These are phyloP conservation scores for Seiridium unicorne DNA, from an alignment of 2,329 filamentous ascomycete species.

Conservation along the genomic window DNA sequence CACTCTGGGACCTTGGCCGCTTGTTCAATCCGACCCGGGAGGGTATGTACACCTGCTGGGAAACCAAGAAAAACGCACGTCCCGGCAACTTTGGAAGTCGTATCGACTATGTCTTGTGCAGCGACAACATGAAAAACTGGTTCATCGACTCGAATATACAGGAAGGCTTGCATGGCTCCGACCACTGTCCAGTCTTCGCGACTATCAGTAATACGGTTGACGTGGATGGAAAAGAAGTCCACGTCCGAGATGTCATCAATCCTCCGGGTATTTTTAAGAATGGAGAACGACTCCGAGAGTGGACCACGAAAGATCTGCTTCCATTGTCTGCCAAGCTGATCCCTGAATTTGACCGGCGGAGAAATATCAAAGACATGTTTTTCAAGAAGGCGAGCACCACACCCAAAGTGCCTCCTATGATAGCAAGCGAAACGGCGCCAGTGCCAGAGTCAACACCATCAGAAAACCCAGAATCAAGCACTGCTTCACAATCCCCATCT, in stretches of 20 bases:
- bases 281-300: slow-evolving; percentile 65
- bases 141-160: slow-evolving; percentile 83
- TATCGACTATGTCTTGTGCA: slow-evolving; percentile 92
- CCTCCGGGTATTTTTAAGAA: slow-evolving; percentile 67
- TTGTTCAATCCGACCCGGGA: slow-evolving; percentile 74
- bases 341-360: slow-evolving; percentile 81
- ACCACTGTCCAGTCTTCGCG: slow-evolving; percentile 93
- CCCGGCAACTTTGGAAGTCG: slow-evolving; percentile 89
- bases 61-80: slow-evolving; percentile 91
- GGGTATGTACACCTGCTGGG: slow-evolving; percentile 98
- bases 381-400: slow-evolving; percentile 47
- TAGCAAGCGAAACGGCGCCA: slow-evolving; percentile 8
- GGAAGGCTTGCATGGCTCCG: slow-evolving; percentile 89
- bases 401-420: slow-evolving; percentile 15
- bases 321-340: slow-evolving; percentile 79
- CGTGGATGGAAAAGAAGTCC: slow-evolving; percentile 43
- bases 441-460: not conserved
- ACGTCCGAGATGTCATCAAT: slow-evolving; percentile 75
- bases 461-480: not conserved
- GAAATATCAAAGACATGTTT: slow-evolving; percentile 94
- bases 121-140: slow-evolving; percentile 75
- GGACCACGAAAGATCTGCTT: slow-evolving; percentile 64
- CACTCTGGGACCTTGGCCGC: slow-evolving; percentile 82
- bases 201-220: slow-evolving; percentile 64
- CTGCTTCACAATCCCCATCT: slow-evolving; percentile 19